Base-by-base conservation (phyloP, 768 basidiomycete species). In the Serpula lacrymans region DNA sequence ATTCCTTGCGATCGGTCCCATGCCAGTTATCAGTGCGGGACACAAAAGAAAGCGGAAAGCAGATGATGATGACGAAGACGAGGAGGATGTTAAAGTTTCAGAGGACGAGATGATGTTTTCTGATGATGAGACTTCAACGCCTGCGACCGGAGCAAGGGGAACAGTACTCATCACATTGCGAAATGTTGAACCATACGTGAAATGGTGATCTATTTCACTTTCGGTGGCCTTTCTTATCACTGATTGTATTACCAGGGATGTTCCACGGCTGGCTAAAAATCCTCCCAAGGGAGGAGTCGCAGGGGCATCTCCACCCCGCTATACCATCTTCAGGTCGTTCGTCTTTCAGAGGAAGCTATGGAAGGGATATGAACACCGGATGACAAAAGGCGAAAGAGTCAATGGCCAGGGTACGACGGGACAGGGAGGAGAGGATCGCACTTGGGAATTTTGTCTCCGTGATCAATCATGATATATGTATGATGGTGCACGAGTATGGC, bases 321-420 rank as follows among this genome's bases (percentile, higher is more conserved):
- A 85, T 57, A 72, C 60, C 2, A 71, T 85, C 9, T 58, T 91
- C 13, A 77, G 88, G 21, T 94, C 91, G 1, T 97, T 94, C 60
- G 68, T 60, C 13, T 97, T 98, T 56, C 67, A 79, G 29, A 70
- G 87, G 29, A 59, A 59, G 8, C 47, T 67, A 0, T 98, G 91
- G 80, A 77, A 75, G 34, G 91, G 89, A 1, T 98, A 97, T 52
- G 84, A 84, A 51, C 95, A 98, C 59, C 70, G 89, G n/a, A 86
- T 95, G 82, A 96, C 95, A 3, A 86, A 92, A 54, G 94, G 94
- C 5, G 89, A 77, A 67, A 72, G 77, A 58, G 87, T 60, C 0
- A 75, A 75, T 55, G 83, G 78, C 21, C 75, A 67, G 28, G 78
- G 75, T 20, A 82, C 60, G 65, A 88, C 78, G 10, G 86, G 79